Base-by-base conservation (phyloP, 1,139 yeast species). In the Blastobotrys buckinghamii region DNA sequence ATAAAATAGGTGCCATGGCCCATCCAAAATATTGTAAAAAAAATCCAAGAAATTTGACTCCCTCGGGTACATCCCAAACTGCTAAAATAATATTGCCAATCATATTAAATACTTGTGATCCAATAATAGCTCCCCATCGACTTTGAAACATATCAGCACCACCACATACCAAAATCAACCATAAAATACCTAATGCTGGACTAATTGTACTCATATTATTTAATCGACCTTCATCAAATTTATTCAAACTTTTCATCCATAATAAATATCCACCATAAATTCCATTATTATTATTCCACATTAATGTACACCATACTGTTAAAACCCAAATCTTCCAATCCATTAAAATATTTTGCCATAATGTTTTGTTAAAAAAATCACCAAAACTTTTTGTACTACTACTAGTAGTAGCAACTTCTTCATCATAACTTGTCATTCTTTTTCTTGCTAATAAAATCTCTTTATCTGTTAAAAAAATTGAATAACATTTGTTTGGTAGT, bases 101-200 rank as follows among this genome's bases (percentile, higher is more conserved):
- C 35, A 74, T 59, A 57, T 76, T 77, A 53, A 76, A 63, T 1
- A 66, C 52, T 60, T 81, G 68, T 2, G 70, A 62, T 16, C 69
- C 55, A 33, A 69, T 66, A 50, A 69, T 69, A 17, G 62, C 51
- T 22, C 52, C 43, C 51, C 48, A 55, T 63, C n/a, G 68, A 55
- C 53, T 69, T 72, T 1, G 71, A 85, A 48, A 74, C 77, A 77
- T 80, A 76, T 52, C 85, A 74, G 60, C 51, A 24, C 47, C 54
- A 29, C 69, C 54, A 19, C 72, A 71, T 8, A 70, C 71, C 32
- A 64, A 44, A 40, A 68, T 42, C 42, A 67, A 65, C 52, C 68
- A 70, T 8, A 67, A 75, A 20, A 78, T 73, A 1, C 78, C 77
- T 20, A 71, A 65, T 1, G 74, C 81, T 5, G 73, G 63, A 43